A percentile compares a stretch with the other conserved stretches of the same genome.
Evolutionary conservation across 495 filamentous ascomycete species (phyloP).

Genomic region (Sporormia fimetaria): DNA sequence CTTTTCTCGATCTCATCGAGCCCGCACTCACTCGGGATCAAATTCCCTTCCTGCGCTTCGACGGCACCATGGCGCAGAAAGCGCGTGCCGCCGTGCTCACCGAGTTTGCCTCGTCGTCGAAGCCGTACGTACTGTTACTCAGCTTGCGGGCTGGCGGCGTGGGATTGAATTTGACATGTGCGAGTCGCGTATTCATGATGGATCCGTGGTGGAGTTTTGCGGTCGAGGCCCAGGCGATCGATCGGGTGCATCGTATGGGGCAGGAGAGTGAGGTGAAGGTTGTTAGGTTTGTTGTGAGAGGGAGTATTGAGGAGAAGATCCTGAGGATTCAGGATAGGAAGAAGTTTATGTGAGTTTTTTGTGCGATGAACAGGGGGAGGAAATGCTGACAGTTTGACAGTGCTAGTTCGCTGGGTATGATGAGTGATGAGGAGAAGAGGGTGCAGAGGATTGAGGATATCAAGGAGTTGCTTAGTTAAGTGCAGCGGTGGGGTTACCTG

Average conservation of each 20-base stretch:
- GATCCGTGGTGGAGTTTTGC: conserved; percentile 99
- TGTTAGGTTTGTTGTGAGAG: conserved; percentile 72
- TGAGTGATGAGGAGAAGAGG: conserved; percentile 86
- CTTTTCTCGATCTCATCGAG: conserved; percentile 83
- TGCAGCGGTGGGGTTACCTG: not conserved
- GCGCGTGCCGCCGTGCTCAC: conserved; percentile 61
- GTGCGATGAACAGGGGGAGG: not conserved
- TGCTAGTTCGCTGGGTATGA: conserved; percentile 84
- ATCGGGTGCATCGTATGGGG: conserved; percentile 98
- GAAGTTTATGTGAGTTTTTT: conserved; percentile 67
- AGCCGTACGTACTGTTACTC: conserved; percentile 56
- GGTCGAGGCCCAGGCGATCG: conserved; percentile 93
- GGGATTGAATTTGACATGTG: conserved; percentile 81
- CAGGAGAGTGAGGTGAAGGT: conserved; percentile 80
- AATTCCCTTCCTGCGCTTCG: conserved; percentile 74
- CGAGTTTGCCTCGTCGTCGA: conserved; percentile 47
- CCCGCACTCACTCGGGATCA: conserved; percentile 58
- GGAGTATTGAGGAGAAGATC: conserved; percentile 92
- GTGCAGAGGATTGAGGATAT: conserved; percentile 88
- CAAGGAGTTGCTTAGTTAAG: conserved; percentile 70
- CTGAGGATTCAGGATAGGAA: conserved; percentile 87
- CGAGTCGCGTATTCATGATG: conserved; percentile 91
- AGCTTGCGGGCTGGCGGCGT: conserved; percentile 87
- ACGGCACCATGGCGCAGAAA: conserved; percentile 84
- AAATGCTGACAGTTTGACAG: conserved; percentile 36